Conservation (phyloP, 441 rosid species). For the Omphalea diandra region DNA sequence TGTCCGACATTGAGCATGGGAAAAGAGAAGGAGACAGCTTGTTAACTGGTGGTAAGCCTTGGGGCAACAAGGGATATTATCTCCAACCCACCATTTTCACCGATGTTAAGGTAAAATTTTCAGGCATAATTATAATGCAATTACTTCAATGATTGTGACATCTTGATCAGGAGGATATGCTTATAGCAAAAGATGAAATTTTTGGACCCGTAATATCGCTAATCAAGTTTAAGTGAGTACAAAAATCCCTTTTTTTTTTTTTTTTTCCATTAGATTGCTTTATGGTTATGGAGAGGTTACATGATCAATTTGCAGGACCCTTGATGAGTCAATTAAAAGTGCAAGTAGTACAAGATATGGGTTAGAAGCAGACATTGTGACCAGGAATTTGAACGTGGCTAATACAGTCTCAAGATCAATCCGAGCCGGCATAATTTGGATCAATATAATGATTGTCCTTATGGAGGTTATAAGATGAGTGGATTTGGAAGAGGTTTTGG, state of each 20-base stretch:
- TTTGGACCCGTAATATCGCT: slow-evolving; percentile 83
- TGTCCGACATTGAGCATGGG: slow-evolving; percentile 68
- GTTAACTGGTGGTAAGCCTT: slow-evolving; percentile 56
- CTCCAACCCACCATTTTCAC: slow-evolving; percentile 72
- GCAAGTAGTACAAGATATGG: slow-evolving; percentile 77
- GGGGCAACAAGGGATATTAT: slow-evolving; percentile 58
- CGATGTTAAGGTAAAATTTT: slow-evolving; percentile 53
- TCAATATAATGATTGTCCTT: slow-evolving; percentile 63
- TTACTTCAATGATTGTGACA: no score
- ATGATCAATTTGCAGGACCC: slow-evolving; percentile 59
- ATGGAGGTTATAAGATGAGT: slow-evolving; percentile 78
- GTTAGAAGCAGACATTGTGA: slow-evolving; percentile 77
- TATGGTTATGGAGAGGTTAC: no score
- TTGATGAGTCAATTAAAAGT: slow-evolving; percentile 65
- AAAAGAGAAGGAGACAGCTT: slow-evolving; percentile 74
- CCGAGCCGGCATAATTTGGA: slow-evolving; percentile 70
- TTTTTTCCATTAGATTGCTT: no score
- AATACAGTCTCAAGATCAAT: slow-evolving; percentile 85
- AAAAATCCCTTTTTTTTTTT: no score
- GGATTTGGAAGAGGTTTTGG: slow-evolving; percentile 72
- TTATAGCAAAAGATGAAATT: slow-evolving; percentile 65
- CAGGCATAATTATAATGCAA: no score
- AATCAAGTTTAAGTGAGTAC: slow-evolving; percentile 78
- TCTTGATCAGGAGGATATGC: slow-evolving; percentile 64
- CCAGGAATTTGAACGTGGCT: slow-evolving; percentile 59